phyloP scores from a whole-genome alignment of 225 moss, liverwort and hornwort species.

The Physcomitrellopsis africana region DNA sequence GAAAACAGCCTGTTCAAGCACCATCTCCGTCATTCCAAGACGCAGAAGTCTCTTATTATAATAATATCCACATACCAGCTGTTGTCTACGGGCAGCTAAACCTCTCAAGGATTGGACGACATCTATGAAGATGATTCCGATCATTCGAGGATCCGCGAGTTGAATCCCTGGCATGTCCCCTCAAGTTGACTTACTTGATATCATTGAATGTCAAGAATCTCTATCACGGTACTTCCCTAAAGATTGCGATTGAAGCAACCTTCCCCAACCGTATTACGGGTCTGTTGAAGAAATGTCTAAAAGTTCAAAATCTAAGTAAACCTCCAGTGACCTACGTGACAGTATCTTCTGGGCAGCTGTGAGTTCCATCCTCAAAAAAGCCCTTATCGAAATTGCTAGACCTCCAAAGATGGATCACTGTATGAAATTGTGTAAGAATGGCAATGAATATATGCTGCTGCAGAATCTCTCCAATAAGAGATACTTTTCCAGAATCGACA shows the following conservation, averaged over 20 bases:
- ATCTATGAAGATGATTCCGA: neutral
- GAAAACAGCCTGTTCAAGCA: neutral
- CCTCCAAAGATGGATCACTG: neutral
- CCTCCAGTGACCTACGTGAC: neutral
- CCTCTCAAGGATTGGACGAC: neutral
- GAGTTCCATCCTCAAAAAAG: neutral
- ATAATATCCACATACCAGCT: neutral
- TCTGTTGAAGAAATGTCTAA: neutral
- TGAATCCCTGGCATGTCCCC: conserved; percentile 7
- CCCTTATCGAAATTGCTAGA: neutral
- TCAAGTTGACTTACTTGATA: neutral
- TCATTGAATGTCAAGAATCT: conserved; percentile 4
- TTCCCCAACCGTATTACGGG: neutral
- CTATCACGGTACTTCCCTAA: neutral
- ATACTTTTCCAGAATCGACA: conserved; percentile 90
- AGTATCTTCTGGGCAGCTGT: conserved; percentile 2
- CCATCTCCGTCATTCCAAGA: neutral
- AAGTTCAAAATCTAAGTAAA: neutral
- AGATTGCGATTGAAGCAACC: neutral
- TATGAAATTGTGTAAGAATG: neutral
- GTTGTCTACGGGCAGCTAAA: neutral
- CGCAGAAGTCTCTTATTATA: neutral
- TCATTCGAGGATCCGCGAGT: neutral
- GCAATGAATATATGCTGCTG: conserved; percentile 47
- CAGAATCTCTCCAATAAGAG: conserved; percentile 90